A percentile compares a stretch with the other conserved stretches of the same genome.
Evolutionary conservation across 345 rosid species (phyloP).

Genomic region (Bruguiera sexangula): DNA sequence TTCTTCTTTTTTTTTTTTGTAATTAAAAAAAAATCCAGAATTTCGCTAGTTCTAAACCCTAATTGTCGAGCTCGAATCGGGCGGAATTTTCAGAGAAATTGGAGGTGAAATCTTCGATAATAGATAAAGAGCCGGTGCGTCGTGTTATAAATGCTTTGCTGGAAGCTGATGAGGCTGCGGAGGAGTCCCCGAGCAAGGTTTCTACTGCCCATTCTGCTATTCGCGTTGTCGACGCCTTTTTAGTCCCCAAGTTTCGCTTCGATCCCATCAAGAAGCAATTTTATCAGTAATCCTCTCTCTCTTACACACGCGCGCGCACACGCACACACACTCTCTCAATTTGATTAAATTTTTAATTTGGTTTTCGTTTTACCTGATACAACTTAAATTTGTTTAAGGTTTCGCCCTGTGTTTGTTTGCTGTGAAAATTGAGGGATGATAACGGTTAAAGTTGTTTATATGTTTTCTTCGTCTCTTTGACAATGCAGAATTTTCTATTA

Average conservation of each 20-base stretch:
- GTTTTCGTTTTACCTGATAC: not conserved
- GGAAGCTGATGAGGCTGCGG: slow-evolving; percentile 68
- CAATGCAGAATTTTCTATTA: no score
- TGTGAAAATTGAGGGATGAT: no score
- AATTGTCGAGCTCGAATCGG: no score
- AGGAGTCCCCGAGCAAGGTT: slow-evolving; percentile 33
- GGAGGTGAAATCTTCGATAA: slow-evolving; percentile 60
- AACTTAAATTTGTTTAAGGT: no score
- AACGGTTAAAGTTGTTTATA: no score
- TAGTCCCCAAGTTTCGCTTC: slow-evolving; percentile 69
- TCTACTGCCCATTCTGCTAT: slow-evolving; percentile 38
- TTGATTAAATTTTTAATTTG: not conserved
- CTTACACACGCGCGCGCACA: not conserved
- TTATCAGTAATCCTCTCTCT: slow-evolving; percentile 42
- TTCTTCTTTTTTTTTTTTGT: no score
- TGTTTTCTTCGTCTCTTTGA: no score
- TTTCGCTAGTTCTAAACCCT: no score
- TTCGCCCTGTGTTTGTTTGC: no score
- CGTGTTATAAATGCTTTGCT: slow-evolving; percentile 49
- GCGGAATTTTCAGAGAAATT: slow-evolving; percentile 9
- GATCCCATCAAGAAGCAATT: slow-evolving; percentile 77
- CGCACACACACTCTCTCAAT: not conserved
- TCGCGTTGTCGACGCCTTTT: slow-evolving; percentile 70
- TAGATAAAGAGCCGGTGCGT: slow-evolving; percentile 61
- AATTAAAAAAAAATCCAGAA: no score